Conservation (phyloP, 2,329 filamentous ascomycete genomes). For the Allantophomopsis cytisporea region DNA sequence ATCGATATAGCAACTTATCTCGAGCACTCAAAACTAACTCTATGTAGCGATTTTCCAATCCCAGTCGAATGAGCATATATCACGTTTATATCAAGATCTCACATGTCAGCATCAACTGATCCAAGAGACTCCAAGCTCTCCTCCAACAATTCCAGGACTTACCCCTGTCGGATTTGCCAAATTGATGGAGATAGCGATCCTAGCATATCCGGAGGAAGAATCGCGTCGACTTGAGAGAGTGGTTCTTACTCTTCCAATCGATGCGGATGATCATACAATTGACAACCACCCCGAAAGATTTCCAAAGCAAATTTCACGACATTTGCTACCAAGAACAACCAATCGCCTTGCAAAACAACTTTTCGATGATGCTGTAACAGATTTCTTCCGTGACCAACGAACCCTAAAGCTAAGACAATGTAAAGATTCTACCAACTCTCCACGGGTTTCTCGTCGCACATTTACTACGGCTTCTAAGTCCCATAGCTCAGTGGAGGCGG, state of each 20-base stretch:
- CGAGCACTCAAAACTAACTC: conserved; percentile 2
- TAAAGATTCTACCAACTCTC: conserved; percentile 12
- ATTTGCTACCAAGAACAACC: conserved; percentile 50
- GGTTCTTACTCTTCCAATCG: conserved; percentile 57
- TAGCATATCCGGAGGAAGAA: conserved; percentile 65
- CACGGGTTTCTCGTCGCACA: conserved; percentile 10
- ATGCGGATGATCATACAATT: conserved; percentile 36
- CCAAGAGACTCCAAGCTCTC: conserved; percentile 33
- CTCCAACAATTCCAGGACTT: conserved; percentile 47
- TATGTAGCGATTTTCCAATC: conserved; percentile 12
- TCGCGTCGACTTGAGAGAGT: conserved; percentile 55
- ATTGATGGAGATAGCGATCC: conserved; percentile 62
- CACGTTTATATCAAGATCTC: conserved; percentile 40
- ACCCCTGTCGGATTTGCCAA: conserved; percentile 54
- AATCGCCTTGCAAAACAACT: conserved; percentile 44
- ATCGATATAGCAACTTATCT: neutral
- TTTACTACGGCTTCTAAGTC: conserved; percentile 7
- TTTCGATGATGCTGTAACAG: conserved; percentile 44
- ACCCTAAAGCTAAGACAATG: conserved; percentile 13
- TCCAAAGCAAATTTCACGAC: conserved; percentile 64
- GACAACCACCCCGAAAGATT: conserved; percentile 57
- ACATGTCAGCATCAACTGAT: conserved; percentile 50
- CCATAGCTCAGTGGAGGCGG: neutral
- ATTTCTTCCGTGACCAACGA: conserved; percentile 24
- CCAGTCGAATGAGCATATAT: conserved; percentile 30